Conservation (phyloP, 208 protist species). For the Wallacemonas collosoma region DNA sequence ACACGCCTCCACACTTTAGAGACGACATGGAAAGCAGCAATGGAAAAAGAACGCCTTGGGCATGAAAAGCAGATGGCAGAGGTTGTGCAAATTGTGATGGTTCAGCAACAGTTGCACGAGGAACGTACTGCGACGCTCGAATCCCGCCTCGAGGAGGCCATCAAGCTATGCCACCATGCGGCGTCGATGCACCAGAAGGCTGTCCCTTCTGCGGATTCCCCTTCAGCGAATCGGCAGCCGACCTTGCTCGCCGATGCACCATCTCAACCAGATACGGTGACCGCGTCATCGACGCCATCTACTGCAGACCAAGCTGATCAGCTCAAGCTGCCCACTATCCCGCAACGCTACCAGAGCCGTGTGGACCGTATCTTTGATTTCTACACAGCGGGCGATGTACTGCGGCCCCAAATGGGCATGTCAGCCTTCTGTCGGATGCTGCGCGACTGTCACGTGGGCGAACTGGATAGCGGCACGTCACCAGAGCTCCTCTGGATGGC, state of each 20-base stretch:
- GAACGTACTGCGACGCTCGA: slow-evolving; percentile 34
- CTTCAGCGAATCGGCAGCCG: no score
- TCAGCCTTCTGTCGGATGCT: slow-evolving; percentile 52
- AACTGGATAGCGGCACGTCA: slow-evolving; percentile 26
- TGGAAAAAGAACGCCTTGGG: slow-evolving; percentile 3
- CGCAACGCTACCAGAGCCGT: slow-evolving; percentile 24
- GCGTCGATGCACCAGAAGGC: slow-evolving; percentile 4
- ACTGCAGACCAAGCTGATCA: no score
- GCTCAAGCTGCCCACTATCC: slow-evolving; percentile 1
- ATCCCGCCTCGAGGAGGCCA: slow-evolving; percentile 19
- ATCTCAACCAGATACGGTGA: no score
- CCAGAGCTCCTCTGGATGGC: slow-evolving; percentile 72
- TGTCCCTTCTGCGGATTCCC: no score
- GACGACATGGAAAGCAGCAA: slow-evolving; percentile 19
- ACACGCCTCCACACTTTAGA: slow-evolving; percentile 30
- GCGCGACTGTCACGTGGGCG: slow-evolving; percentile 44
- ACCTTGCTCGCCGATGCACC: no score
- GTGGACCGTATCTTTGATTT: slow-evolving; percentile 55
- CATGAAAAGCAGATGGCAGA: slow-evolving; percentile 39
- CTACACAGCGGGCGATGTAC: slow-evolving; percentile 41
- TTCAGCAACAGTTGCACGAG: slow-evolving; percentile 43
- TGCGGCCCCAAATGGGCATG: slow-evolving; percentile 54
- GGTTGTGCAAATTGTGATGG: slow-evolving; percentile 42
- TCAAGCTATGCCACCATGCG: slow-evolving; percentile 6
- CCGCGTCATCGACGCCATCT: no score